Evolutionary conservation across 768 basidiomycete genomes (phyloP), one percentile per base, ranked within the genome.

Genomic region (Cystofilobasidium ferigula): DNA sequence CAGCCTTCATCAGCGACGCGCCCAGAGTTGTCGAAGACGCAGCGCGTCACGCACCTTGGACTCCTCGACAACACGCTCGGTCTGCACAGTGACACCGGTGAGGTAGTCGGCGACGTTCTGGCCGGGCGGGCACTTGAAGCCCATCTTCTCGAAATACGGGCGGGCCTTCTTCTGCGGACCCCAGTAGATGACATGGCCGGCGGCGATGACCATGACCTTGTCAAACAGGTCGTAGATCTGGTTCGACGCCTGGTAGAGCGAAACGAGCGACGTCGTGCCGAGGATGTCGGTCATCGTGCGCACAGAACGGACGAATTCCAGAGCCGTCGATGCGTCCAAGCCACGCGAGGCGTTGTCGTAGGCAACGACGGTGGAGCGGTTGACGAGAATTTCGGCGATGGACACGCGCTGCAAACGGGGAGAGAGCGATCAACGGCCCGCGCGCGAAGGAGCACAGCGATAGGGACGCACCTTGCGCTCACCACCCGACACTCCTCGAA

Each of bases 11-110:
- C 78, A 79, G 10, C 84, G 82, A 32, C 80, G 81, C 8, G 85
- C 87, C 3, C 4, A 51, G n/a, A 12, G 9, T 6, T 13, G 48
- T 51, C 51, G n/a, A 70, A 48, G 4, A 2, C 9, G n/a, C 12
- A 51, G 48, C n/a, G 28, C 48, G 48, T 6, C 48, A 32, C 57
- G 42, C 63, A 58, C 45, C 45, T 64, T 64, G 57, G 28, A 24
- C 26, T 81, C 77, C 0, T 83, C 82, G 70, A 87, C 85, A 73
- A 85, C 85, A 35, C 90, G 87, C 77, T 94, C 89, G 71, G 89
- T 88, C 0, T 84, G 82, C 71, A 89, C 88, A 2, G 91, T 80
- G 68, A 78, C 74, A 30, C 76, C 77, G 32, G 80, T 80, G 38
- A 81, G 71, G 74, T 78, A 80, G 69, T 82, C 81, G 59, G 79